phyloP scores from a whole-genome alignment of 169 alveolate genomes.

The Eimeria sp. region DNA sequence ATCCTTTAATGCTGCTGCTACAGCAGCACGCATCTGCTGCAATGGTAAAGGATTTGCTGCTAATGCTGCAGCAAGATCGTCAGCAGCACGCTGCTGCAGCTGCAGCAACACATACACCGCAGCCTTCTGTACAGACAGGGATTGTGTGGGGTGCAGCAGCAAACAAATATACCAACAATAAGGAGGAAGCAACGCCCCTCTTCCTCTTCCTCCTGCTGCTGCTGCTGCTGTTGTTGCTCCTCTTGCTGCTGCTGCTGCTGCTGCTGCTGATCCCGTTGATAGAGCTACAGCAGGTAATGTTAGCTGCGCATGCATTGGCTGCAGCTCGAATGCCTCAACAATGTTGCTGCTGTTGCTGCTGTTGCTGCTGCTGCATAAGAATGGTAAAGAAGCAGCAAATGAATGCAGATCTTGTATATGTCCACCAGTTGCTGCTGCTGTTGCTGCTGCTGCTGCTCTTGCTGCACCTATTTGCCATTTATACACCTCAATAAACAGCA shows the following conservation, averaged over 20 bases:
- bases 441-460: conserved; percentile 72
- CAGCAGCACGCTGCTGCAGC: conserved; percentile 78
- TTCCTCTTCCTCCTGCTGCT: conserved; percentile 13
- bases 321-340: conserved; percentile 60
- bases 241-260: conserved; percentile 47
- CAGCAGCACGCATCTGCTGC: conserved; percentile 54
- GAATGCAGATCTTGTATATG: not conserved
- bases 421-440: not conserved
- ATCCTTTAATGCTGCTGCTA: conserved; percentile 19
- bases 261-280: not conserved
- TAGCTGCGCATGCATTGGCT: conserved; percentile 72
- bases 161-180: conserved; percentile 31
- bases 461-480: conserved; percentile 50
- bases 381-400: not conserved
- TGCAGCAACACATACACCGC: conserved; percentile 79
- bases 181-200: conserved; percentile 23
- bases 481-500: conserved; percentile 60
- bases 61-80: conserved; percentile 51
- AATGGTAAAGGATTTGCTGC: conserved; percentile 72
- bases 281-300: conserved; percentile 40
- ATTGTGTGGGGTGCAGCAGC: conserved; percentile 32
- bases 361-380: conserved; percentile 41
- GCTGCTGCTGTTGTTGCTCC: conserved; percentile 25
- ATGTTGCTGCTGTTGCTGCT: conserved; percentile 55
- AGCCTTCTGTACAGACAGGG: conserved; percentile 49